phyloP scores from a whole-genome alignment of 75 land plant species.

The Sequoia sempervirens region DNA sequence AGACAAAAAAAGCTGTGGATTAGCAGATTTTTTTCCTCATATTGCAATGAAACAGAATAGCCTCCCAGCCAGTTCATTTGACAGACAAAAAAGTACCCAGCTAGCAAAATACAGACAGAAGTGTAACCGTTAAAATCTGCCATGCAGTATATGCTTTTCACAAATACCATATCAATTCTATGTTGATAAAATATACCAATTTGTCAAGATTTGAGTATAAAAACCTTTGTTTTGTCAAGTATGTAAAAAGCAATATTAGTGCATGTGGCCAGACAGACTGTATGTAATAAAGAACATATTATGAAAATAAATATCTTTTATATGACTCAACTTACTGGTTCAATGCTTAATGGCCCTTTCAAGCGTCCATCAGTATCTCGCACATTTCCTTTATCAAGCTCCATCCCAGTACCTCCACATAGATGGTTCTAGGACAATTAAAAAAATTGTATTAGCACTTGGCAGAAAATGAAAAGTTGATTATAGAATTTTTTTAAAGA shows the following conservation, averaged over 20 bases:
- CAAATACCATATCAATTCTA: neutral
- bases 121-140: neutral
- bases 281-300: neutral
- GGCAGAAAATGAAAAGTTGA: neutral
- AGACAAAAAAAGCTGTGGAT: neutral
- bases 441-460: neutral
- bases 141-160: neutral
- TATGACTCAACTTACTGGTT: neutral
- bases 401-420: neutral
- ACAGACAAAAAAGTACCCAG: neutral
- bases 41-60: neutral
- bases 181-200: neutral
- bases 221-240: neutral
- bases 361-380: neutral
- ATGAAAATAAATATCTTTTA: neutral
- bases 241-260: neutral
- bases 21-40: neutral
- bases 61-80: neutral
- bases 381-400: neutral
- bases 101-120: neutral
- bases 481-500: neutral
- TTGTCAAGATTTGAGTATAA: neutral
- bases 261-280: neutral
- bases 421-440: neutral
- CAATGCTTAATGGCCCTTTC: conserved; percentile 1